Evolutionary conservation across 257 asterid species (phyloP), one percentile per base, ranked within the genome.

Genomic region (Scutellaria baicalensis): DNA sequence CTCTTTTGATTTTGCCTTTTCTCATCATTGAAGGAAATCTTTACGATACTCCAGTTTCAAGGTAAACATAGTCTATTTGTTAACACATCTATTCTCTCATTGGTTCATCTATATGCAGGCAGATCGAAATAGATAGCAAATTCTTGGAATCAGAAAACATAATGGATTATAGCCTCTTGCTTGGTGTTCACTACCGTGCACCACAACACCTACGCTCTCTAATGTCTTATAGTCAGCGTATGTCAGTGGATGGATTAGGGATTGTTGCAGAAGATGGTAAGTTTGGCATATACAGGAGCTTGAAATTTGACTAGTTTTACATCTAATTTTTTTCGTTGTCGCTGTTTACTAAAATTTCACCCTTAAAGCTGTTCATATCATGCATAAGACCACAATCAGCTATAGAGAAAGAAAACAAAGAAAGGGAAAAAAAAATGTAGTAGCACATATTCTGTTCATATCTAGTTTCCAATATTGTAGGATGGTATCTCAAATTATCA

Each of bases 121-220:
- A 93, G 86, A 87, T 93, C 18, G 88, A 93, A 79, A 93, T 79
- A 64, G 99, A 91, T 74, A 85, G 96, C 83, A 88, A 86, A 77
- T 91, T 91, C 86, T 82, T 93, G 89, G 96, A 87, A 79, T 87
- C 85, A 64, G 96, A 91, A 80, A 80, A 86, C 84, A 93, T 93
- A 69, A 93, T 93, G 99, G 99, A 93, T 81, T 93, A 93, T 81
- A 93, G 99, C 84, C 88, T 91, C 68, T 79, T 89, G 84, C 84
- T 93, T 20, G 99, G 99, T 58, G 97, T 93, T 67, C 96, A 91
- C 73, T 89, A 93, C 77, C 85, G 97, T 56, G 99, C 97, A 40
- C 99, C 97, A 13, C 99, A 88, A 70, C 96, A 89, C 78, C 85
- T 89, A 33, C 90, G 85, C 48, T 84, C 97, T 64, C 82, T 77